phyloP scores from a whole-genome alignment of 768 basidiomycete species.

The Arthromyces matolae region DNA sequence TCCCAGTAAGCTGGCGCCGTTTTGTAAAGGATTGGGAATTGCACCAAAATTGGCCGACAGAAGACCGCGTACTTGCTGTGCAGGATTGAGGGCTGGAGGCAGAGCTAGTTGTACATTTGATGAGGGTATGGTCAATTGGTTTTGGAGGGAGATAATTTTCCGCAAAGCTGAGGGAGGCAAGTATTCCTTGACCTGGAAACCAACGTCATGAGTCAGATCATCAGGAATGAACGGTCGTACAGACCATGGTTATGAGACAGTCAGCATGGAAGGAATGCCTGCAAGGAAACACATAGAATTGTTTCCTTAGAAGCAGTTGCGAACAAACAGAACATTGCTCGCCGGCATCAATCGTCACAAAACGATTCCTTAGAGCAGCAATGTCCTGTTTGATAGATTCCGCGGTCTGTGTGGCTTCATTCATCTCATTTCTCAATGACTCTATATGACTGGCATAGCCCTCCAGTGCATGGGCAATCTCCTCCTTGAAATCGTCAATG shows the following conservation, averaged over 20 bases:
- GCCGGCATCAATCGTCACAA: slow-evolving; percentile 84
- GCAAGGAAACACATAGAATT: slow-evolving; percentile 99
- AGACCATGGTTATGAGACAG: slow-evolving; percentile 89
- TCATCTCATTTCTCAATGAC: slow-evolving; percentile 88
- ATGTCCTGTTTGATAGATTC: slow-evolving; percentile 95
- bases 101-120: slow-evolving; percentile 16
- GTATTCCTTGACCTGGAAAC: slow-evolving; percentile 81
- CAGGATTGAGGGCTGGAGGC: slow-evolving; percentile 17
- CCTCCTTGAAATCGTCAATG: slow-evolving; percentile 99
- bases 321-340: slow-evolving; percentile 86
- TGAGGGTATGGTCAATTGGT: slow-evolving; percentile 62
- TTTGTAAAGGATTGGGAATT: slow-evolving; percentile 52
- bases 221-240: slow-evolving; percentile 25
- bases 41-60: slow-evolving; percentile 71
- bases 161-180: slow-evolving; percentile 78
- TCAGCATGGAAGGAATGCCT: slow-evolving; percentile 98
- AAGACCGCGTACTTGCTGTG: slow-evolving; percentile 56
- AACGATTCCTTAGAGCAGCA: slow-evolving; percentile 76
- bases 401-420: slow-evolving; percentile 87
- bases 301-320: slow-evolving; percentile 72
- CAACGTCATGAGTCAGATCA: slow-evolving; percentile 11
- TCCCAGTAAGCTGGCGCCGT: slow-evolving; percentile 63
- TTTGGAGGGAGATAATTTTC: slow-evolving; percentile 82
- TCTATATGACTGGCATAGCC: slow-evolving; percentile 93
- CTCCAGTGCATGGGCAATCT: slow-evolving; percentile 94